Base-by-base conservation (phyloP, 192 early-diverging fungal genomes). In the Gryganskiella cystojenkinii region DNA sequence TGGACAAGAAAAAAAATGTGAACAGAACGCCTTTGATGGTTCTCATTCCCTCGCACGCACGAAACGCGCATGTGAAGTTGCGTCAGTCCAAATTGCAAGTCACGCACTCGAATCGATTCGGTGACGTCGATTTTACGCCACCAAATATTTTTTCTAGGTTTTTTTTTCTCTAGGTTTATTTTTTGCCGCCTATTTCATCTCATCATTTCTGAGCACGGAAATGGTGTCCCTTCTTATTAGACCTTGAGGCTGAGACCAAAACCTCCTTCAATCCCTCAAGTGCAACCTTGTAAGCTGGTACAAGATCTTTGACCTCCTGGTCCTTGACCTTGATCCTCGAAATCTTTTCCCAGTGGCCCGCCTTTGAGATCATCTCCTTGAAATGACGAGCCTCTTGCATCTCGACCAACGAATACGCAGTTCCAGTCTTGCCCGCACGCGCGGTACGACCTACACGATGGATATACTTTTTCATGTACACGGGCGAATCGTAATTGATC, bases 361-460 rank as follows among this genome's bases (percentile, higher is more conserved):
- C 81, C 40, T 90, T 83, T 44, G 79, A 74, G 53, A 93, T 78
- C 88, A 94, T 93, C 58, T 88, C 82, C 56, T 90, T 92, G 63
- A 94, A 94, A 61, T 92, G 85, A 31, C 83, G 74, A 4, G 83
- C 88, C 64, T 93, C 91, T 66, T 91, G 82, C 49, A 71, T 80
- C 37, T 88, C 93, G 3, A 93, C 87, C 33, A 95, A 64, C 3
- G 92, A 92, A 55, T 91, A 93, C 0, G 94, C 94, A 7, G 82
- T 72, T 28, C 96, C 96, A n/a, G 88, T 81, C 25, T 92, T 82
- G 9, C 95, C 96, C 7, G 96, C 95, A 67, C 96, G 88, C 14
- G 95, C 96, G 3, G 95, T 95, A 61, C 96, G 86, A 6, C 96
- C 96, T 0, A 96, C 92, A 60, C 96, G 89, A 66, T 98, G 96